These are phyloP conservation scores for Phellinidium pouzarii DNA, from an alignment of 1,284 basidiomycete species.

Conservation along the genomic window DNA sequence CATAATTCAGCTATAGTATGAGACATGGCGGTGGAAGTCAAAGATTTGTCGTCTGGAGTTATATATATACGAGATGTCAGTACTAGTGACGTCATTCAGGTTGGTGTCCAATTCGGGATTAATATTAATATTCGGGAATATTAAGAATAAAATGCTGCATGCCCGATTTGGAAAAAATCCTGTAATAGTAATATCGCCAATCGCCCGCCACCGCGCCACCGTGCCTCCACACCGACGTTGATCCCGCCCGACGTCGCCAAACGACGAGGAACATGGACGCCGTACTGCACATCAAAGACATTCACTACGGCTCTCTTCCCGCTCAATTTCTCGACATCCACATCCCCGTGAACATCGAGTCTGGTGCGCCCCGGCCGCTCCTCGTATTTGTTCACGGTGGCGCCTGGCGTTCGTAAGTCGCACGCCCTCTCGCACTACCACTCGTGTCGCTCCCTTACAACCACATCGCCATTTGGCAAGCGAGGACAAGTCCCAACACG, in stretches of 20 bases:
- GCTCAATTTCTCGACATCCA: conserved; percentile 28
- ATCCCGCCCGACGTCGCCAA: background rate
- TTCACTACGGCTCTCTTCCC: conserved; percentile 11
- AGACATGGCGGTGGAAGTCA: too few species aligned
- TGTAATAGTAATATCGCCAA: too few species aligned
- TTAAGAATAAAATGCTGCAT: too few species aligned
- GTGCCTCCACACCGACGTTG: background rate
- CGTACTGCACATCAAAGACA: conserved; percentile 1
- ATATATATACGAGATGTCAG: too few species aligned
- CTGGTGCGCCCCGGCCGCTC: conserved; percentile 21
- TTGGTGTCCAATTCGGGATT: too few species aligned
- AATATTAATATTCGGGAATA: too few species aligned
- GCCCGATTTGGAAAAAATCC: too few species aligned
- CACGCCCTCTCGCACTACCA: background rate
- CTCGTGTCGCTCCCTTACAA: background rate
- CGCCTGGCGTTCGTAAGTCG: conserved; percentile 66
- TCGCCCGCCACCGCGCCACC: background rate
- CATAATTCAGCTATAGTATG: conserved; percentile 68
- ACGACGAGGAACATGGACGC: background rate
- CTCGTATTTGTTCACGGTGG: conserved; percentile 69
- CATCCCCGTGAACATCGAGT: conserved; percentile 17
- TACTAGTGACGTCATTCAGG: too few species aligned
- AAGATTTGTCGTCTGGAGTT: too few species aligned
- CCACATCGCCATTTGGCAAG: conserved; percentile 30
- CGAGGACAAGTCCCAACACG: conserved; percentile 63